Conservation (phyloP, 208 protist species). For the Trypanosoma mega region DNA sequence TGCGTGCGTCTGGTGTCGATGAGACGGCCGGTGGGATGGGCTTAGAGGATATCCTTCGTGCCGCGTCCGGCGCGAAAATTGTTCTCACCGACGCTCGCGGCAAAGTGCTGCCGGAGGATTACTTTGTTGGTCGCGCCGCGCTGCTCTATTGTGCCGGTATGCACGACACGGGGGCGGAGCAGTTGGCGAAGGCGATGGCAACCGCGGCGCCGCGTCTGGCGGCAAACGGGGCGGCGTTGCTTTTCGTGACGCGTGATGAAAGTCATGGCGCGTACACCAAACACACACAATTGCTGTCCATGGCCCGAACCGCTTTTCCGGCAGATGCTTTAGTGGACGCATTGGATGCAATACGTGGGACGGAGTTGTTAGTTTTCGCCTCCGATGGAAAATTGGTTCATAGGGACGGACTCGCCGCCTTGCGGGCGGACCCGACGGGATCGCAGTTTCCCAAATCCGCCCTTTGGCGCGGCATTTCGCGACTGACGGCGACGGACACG, state of each 20-base stretch:
- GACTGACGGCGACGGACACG: conserved; percentile 51
- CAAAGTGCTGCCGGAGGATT: conserved; percentile 29
- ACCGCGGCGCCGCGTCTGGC: conserved; percentile 27
- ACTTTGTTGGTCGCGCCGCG: conserved; percentile 41
- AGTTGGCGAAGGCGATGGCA: conserved; percentile 37
- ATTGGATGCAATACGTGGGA: conserved; percentile 33
- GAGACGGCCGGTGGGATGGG: conserved; percentile 23
- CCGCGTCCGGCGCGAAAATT: conserved; percentile 19
- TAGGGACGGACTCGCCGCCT: conserved; percentile 47
- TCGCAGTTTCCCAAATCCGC: conserved; percentile 38
- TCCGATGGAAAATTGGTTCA: conserved; percentile 50
- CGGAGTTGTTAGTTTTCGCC: conserved; percentile 56
- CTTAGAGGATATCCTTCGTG: conserved; percentile 27
- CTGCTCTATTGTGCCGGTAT: conserved; percentile 46
- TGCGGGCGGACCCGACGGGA: conserved; percentile 57
- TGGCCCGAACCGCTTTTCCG: conserved; percentile 46
- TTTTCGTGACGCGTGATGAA: conserved; percentile 62
- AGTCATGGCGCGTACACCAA: conserved; percentile 38
- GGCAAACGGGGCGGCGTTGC: conserved; percentile 27
- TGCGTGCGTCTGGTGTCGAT: no score
- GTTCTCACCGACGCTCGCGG: conserved; percentile 35
- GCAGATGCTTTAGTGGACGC: conserved; percentile 25
- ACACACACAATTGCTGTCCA: conserved; percentile 38
- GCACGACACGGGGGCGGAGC: conserved; percentile 16
- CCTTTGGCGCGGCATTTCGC: conserved; percentile 39